Base-by-base conservation (phyloP, 768 basidiomycete species). In the Tricholomella constricta region DNA sequence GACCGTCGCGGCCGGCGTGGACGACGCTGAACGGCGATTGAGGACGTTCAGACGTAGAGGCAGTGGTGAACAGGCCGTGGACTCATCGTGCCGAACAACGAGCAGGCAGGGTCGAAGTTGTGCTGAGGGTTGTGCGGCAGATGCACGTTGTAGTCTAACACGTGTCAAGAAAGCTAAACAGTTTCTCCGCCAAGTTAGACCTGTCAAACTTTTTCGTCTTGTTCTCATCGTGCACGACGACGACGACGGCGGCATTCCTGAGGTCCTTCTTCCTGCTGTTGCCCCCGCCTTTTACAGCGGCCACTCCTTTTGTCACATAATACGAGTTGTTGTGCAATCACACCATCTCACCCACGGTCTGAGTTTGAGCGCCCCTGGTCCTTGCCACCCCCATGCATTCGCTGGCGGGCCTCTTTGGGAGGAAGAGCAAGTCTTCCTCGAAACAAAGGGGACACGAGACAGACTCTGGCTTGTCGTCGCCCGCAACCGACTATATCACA, bases 351-450 rank as follows among this genome's bases (percentile, higher is more conserved):
- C 26, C 31, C 26, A 23, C 36, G 31, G 19, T 44, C 34, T 46
- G 27, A 41, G 49, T 23, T 40, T 17, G 32, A 35, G 15, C 31
- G 45, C 31, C 10, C 27, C 29, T 36, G 37, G 31, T 32, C 31
- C 31, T 14, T 10, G 14, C 10, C 31, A 15, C 19, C 38, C 42
- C 61, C 52, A 76, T 76, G 75, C 68, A 72, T 27, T 62, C 71
- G 22, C 63, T 76, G 49, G 69, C 70, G 20, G 72, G 71, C 41
- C 60, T 76, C 46, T 76, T 76, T 58, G 65, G 69, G 17, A 63
- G 68, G 48, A 76, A 73, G 65, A 68, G 65, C 58, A 72, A 70
- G 60, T 34, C 65, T 23, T 57, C 67, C 60, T 52, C 64, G 54
- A 49, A 66, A 63, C 54, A 58, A 59, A 44, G 57, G 40, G 40